These are phyloP conservation scores for Tubosaeta sp. DNA, from an alignment of 768 basidiomycete genomes.

Conservation along the genomic window DNA sequence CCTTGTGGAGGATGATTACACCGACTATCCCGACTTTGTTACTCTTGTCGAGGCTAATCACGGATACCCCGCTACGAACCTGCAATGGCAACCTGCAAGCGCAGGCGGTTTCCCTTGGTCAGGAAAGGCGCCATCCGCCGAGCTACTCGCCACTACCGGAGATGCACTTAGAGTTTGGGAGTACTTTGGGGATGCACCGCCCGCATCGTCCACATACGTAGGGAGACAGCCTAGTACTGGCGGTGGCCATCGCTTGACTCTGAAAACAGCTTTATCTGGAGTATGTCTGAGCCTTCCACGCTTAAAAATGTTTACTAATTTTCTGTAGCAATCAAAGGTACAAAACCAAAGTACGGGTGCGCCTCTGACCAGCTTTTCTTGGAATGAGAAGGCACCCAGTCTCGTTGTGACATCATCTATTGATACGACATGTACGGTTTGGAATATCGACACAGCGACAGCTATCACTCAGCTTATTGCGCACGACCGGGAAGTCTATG, in stretches of 20 bases:
- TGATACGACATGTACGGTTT: slow-evolving; percentile 97
- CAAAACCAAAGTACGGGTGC: slow-evolving; percentile 81
- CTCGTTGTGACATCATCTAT: slow-evolving; percentile 96
- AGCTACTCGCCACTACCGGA: slow-evolving; percentile 89
- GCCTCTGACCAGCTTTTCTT: slow-evolving; percentile 94
- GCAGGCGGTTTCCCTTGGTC: slow-evolving; percentile 62
- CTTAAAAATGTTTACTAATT: slow-evolving; percentile 7
- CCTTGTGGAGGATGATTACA: slow-evolving; percentile 81
- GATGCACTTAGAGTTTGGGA: slow-evolving; percentile 94
- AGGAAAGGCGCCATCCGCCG: slow-evolving; percentile 61
- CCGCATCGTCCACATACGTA: slow-evolving; percentile 60
- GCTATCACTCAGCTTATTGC: slow-evolving; percentile 98
- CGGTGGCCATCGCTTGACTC: slow-evolving; percentile 59
- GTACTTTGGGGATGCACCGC: slow-evolving; percentile 64
- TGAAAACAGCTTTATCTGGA: slow-evolving; percentile 78
- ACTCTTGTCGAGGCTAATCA: slow-evolving; percentile 81
- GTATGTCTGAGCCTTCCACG: slow-evolving; percentile 43
- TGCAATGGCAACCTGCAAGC: slow-evolving; percentile 88
- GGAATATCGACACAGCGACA: slow-evolving; percentile 93
- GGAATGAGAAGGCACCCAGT: slow-evolving; percentile 90
- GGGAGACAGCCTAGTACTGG: slow-evolving; percentile 51
- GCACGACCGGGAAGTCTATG: slow-evolving; percentile 94
- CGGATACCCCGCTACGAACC: slow-evolving; percentile 88
- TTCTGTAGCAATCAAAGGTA: slow-evolving; percentile 77
- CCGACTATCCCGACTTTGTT: slow-evolving; percentile 82